phyloP scores from a whole-genome alignment of 495 filamentous ascomycete genomes.

The Podospora pseudoanserina region DNA sequence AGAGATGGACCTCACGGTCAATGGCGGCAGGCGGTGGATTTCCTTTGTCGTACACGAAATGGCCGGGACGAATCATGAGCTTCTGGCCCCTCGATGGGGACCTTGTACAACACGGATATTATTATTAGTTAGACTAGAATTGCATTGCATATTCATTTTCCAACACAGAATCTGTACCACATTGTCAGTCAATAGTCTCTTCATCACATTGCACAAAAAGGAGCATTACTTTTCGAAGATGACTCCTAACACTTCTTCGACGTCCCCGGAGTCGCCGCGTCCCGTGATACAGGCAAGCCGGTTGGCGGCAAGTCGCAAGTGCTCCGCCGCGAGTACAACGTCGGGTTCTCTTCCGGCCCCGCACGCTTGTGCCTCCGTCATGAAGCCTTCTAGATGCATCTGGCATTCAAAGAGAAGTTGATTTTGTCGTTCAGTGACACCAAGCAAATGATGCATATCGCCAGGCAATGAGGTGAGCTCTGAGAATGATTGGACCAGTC shows the following conservation, averaged over 20 bases:
- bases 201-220: not conserved
- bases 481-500: conserved; percentile 64
- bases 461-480: conserved; percentile 62
- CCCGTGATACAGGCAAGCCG: conserved; percentile 83
- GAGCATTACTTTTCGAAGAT: conserved; percentile 84
- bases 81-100: conserved; percentile 15
- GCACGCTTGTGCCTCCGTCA: conserved; percentile 41
- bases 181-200: not conserved
- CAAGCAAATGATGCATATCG: conserved; percentile 74
- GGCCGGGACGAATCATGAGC: conserved; percentile 8
- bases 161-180: conserved; percentile 32
- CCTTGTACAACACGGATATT: conserved; percentile 12
- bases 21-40: conserved; percentile 4
- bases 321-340: conserved; percentile 91
- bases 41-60: conserved; percentile 1
- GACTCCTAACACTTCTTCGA: conserved; percentile 94
- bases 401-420: conserved; percentile 72
- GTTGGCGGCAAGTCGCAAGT: conserved; percentile 76
- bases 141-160: conserved; percentile 24
- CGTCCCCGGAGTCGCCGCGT: conserved; percentile 79
- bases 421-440: conserved; percentile 85
- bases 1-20: conserved; percentile 11
- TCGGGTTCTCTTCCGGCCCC: conserved; percentile 40
- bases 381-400: conserved; percentile 65
- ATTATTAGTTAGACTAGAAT: conserved; percentile 14